A percentile compares a stretch with the other conserved stretches of the same genome.
Evolutionary conservation across 306 rosid genomes (phyloP).

Genomic region (Cucurbita ficifolia): DNA sequence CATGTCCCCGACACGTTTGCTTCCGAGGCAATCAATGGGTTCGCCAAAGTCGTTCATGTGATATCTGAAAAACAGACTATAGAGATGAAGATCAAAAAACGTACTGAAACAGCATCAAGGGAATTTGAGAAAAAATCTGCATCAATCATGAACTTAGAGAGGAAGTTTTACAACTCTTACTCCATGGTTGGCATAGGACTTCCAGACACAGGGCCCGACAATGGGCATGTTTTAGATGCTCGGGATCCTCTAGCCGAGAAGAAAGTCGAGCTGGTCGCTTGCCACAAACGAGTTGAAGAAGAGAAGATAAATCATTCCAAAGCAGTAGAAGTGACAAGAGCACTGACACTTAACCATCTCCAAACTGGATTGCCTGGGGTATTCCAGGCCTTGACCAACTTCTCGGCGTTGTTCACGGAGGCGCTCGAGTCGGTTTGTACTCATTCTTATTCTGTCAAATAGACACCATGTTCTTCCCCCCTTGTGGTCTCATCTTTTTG

Average conservation of each 20-base stretch:
- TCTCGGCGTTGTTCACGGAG: slow-evolving; percentile 72
- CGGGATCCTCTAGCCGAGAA: slow-evolving; percentile 89
- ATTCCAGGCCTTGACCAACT: slow-evolving; percentile 82
- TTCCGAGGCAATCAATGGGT: slow-evolving; percentile 91
- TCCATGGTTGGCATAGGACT: slow-evolving; percentile 96
- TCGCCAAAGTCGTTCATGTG: slow-evolving; percentile 69
- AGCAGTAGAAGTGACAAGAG: slow-evolving; percentile 82
- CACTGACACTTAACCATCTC: slow-evolving; percentile 82
- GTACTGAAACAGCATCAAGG: slow-evolving; percentile 67
- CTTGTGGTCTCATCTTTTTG: not conserved
- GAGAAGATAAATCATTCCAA: slow-evolving; percentile 79
- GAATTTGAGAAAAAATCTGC: slow-evolving; percentile 90
- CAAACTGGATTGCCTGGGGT: slow-evolving; percentile 98
- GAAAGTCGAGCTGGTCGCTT: slow-evolving; percentile 56
- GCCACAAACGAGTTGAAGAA: slow-evolving; percentile 88
- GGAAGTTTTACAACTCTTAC: slow-evolving; percentile 77
- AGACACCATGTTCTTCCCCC: not conserved
- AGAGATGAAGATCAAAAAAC: slow-evolving; percentile 68
- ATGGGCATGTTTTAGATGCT: slow-evolving; percentile 61
- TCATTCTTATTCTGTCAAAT: slow-evolving; percentile 64
- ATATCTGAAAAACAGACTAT: slow-evolving; percentile 62
- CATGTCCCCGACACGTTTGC: slow-evolving; percentile 98
- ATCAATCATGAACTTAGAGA: slow-evolving; percentile 58
- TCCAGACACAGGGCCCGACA: slow-evolving; percentile 56
- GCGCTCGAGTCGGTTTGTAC: slow-evolving; percentile 66